Conservation (phyloP, 1,139 yeast species). For the Dujonia santamariae region DNA sequence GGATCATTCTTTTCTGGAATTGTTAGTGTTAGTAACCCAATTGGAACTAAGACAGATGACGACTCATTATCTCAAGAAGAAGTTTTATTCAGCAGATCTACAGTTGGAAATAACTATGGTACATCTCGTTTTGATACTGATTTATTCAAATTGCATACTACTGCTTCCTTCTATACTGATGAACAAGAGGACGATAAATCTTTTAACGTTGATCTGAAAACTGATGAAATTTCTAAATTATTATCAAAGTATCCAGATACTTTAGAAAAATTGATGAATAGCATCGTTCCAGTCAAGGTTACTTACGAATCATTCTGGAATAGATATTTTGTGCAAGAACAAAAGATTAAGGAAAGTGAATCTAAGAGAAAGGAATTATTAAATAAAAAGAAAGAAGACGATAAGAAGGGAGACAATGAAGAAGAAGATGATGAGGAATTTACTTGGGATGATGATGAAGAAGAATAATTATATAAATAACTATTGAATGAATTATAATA, state of each 20-base stretch:
- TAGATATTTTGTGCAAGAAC: constrained; percentile 59
- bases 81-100: constrained; percentile 21
- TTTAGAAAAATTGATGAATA: constrained; percentile 56
- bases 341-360: constrained; percentile 60
- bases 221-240: constrained; percentile 49
- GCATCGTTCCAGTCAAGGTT: constrained; percentile 64
- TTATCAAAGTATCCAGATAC: constrained; percentile 48
- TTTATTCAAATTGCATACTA: constrained; percentile 39
- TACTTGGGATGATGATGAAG: constrained; percentile 28
- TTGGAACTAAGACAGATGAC: constrained; percentile 10
- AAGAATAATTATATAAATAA: no score
- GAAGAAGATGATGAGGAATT: constrained; percentile 49
- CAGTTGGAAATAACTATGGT: constrained; percentile 30
- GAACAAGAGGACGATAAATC: constrained; percentile 15
- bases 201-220: constrained; percentile 49
- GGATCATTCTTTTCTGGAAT: constrained; percentile 58
- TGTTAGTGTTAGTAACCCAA: constrained; percentile 35
- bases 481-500: no score
- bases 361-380: constrained; percentile 62
- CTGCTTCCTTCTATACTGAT: constrained; percentile 17
- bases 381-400: constrained; percentile 29
- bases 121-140: constrained; percentile 41
- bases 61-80: constrained; percentile 10
- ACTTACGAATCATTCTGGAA: constrained; percentile 71
- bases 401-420: constrained; percentile 30